Base-by-base conservation (phyloP, 106 monocot genomes). In the Phalaenopsis equestris region DNA sequence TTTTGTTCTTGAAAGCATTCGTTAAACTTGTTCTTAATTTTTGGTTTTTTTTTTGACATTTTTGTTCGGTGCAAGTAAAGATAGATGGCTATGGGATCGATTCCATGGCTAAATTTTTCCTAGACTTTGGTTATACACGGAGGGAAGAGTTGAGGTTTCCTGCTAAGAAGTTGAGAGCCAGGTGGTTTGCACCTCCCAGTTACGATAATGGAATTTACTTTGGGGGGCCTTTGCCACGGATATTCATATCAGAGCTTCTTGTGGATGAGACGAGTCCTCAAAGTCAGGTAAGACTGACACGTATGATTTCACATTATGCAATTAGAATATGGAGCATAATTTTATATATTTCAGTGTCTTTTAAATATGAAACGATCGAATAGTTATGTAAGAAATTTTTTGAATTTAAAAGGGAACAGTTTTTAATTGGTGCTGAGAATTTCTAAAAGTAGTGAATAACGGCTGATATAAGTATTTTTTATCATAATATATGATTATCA, bases 181-280 rank as follows among this genome's bases (percentile, higher is more conserved):
- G 91, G 77, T 99, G 98, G 98, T 99, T 99, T 89, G 67, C 98
- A 6, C 98, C 98, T 83, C 94, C 94, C 8, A 76, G 70, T 48
- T 47, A 5, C 55, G 76, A 86, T 18, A 75, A n/a, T 56, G 81
- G 84, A 56, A 83, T 67, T 52, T 88, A 90, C 74, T 70, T 84
- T 16, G 16, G 82, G 72, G 87, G 87, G 30, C 91, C 98, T 78
- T 84, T 99, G 65, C 98, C 98, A 39, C 92, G 98, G 79, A 91
- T 99, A 78, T 99, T 99, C 48, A 91, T 99, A 85, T 99, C 98
- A 19, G 98, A 99, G 84, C 92, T 99, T 83, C 84, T 90, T 83
- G 94, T 99, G 24, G 94, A 93, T 56, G 84, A 99, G 81, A 38
- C 94, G 83, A 94, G 91, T 77, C 42, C 85, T 81, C 81, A 86